Evolutionary conservation across 2,329 filamentous ascomycete genomes (phyloP), one percentile per base, ranked within the genome.

Genomic region (Bipolaris zeicola): DNA sequence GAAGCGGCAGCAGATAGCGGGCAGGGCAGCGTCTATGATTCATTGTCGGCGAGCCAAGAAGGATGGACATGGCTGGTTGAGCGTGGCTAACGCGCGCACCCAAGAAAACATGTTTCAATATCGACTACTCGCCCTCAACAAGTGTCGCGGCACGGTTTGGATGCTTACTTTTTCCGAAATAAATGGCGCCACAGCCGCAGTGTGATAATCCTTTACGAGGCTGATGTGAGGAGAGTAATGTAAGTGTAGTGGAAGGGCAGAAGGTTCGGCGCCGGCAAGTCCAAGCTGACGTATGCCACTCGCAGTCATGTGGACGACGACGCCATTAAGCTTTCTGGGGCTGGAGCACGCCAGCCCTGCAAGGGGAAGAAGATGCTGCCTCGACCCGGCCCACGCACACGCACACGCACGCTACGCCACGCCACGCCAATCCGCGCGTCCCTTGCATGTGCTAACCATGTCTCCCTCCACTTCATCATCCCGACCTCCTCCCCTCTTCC

Each of bases 401-500:
- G 24, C 24, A 24, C 24, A 26, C 26, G 24, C 24, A 24, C 24
- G 24, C 24, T 4, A 24, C 24, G 26, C 26, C 26, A 26, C 26
- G 26, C 26, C 26, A 10, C 26, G 26, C 26, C 26, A 28, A 28
- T 28, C 26, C 26, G 26, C 26, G 58, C 48, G 58, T 60, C 51
- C 53, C 58, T 60, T 61, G 61, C 61, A 62, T 55, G 16, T 43
- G 26, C 26, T 28, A 28, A 10, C 26, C 26, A 28, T 31, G 28
- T 31, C 28, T 31, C 28, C 28, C 28, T 28, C 26, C 26, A 8
- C 42, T 10, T 16, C 41, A 44, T 33, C 39, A 24, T 46, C 50
- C 52, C 52, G 50, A 58, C 56, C 59, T 62, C 61, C 49, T 31
- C 58, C 49, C 11, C 58, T 58, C 59, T 62, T 59, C 49, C 58